Conservation (phyloP, 257 asterid species). For the Solanum piurae region DNA sequence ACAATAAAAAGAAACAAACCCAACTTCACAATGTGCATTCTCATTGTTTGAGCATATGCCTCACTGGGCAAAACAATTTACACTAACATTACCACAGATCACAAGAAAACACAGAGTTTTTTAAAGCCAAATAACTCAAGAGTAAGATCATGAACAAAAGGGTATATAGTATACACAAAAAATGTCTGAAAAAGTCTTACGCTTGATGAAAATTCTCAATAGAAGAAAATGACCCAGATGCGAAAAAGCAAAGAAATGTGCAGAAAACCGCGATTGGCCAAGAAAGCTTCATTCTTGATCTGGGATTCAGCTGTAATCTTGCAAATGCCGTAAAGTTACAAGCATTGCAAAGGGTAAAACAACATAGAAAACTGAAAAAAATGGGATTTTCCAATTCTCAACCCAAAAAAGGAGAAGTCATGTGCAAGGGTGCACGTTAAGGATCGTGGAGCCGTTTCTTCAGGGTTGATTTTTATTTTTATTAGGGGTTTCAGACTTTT, state of each 20-base stretch:
- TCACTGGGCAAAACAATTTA: not conserved
- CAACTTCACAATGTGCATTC: not conserved
- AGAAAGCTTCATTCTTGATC: constrained; percentile 65
- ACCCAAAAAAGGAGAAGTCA: not conserved
- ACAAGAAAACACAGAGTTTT: not conserved
- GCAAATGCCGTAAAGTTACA: constrained; percentile 25
- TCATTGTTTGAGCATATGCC: not conserved
- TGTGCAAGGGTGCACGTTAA: constrained; percentile 20
- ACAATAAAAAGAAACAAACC: not conserved
- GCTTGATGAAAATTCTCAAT: constrained; percentile 65
- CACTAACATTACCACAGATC: not conserved
- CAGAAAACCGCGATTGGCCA: constrained; percentile 23
- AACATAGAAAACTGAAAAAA: not conserved
- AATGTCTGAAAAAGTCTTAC: constrained; percentile 34
- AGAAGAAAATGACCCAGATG: constrained; percentile 38
- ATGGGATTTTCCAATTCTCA: constrained; percentile 19
- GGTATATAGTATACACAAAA: not conserved
- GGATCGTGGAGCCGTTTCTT: constrained; percentile 16
- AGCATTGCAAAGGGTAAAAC: not conserved
- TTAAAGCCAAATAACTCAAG: not conserved
- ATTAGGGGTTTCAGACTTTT: not conserved
- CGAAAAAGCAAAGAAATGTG: constrained; percentile 27
- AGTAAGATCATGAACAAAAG: not conserved
- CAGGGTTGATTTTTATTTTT: not conserved
- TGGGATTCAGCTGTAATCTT: not conserved